Base-by-base conservation (phyloP, 2,329 filamentous ascomycete species). In the Colletotrichum musae region DNA sequence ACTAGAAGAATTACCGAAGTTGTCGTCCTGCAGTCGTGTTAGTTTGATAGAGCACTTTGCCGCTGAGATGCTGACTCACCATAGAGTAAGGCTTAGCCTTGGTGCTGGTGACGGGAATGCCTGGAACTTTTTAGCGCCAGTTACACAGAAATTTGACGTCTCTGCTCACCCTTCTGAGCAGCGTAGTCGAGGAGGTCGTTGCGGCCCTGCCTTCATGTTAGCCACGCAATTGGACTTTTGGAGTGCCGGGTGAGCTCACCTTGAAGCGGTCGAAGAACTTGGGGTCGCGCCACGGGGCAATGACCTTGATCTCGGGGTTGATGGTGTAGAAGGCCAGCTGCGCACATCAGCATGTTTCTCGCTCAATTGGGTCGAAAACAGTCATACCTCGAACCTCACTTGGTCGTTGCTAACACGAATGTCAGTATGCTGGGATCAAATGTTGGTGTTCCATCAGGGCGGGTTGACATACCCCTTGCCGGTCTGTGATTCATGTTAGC, bases 131-230 rank as follows among this genome's bases (percentile, higher is more conserved):
- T 66, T 13, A 68, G 64, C 48, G 51, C 1, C 2, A 2, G 13
- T 10, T 39, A 2, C 15, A 6, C 9, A 7, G 32, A 3, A n/a
- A 2, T 4, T 2, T 9, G 13, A 36, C 4, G 28, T 3, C 6
- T 43, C 4, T 5, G 45, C 32, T 15, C 45, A 69, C 66, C 87
- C 74, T 88, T 87, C 79, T 88, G 80, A 7, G 83, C 85, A 52
- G 92, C 92, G 77, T 92, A 94, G 79, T 93, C 88, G 58, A 94
- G 87, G 53, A 94, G 87, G 77, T 93, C 92, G 73, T 90, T 86
- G 65, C 92, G 89, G 75, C 92, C 92, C 81, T 75, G 71, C 60
- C 50, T 59, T 16, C 2, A 10, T 3, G 13, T 52, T 16, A 21
- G 24, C n/a, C 2, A 56, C 67, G 16, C 60, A 5, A 5, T 2